Conservation (phyloP, 305 asterid species). For the Ajuga reptans region DNA sequence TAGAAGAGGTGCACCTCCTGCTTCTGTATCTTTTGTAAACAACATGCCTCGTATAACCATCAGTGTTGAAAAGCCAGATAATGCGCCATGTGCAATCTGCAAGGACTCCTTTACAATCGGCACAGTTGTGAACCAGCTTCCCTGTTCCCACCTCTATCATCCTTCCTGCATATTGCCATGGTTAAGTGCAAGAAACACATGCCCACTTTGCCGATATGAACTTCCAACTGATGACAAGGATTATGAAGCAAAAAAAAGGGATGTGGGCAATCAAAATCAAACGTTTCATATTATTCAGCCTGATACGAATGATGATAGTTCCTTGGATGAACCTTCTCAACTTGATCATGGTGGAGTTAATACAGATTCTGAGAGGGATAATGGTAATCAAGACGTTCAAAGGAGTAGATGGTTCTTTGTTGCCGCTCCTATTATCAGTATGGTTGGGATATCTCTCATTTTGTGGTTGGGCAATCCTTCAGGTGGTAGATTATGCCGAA, state of each 20-base stretch:
- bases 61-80: slow-evolving; percentile 39
- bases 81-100: slow-evolving; percentile 74
- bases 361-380: slow-evolving; percentile 21
- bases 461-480: slow-evolving; percentile 54
- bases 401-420: slow-evolving; percentile 52
- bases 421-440: slow-evolving; percentile 60
- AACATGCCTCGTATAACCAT: slow-evolving; percentile 42
- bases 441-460: slow-evolving; percentile 58
- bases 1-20: slow-evolving; percentile 72
- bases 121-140: slow-evolving; percentile 58
- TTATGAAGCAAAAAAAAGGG: slow-evolving; percentile 52
- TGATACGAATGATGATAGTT: slow-evolving; percentile 30
- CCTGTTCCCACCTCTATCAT: slow-evolving; percentile 78
- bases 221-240: slow-evolving; percentile 85
- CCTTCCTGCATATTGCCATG: slow-evolving; percentile 79
- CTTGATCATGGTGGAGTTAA: not conserved
- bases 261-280: slow-evolving; percentile 20
- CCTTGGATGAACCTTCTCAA: slow-evolving; percentile 30
- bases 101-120: slow-evolving; percentile 62
- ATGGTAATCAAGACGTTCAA: slow-evolving; percentile 18
- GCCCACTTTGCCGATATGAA: slow-evolving; percentile 92
- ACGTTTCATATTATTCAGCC: slow-evolving; percentile 22
- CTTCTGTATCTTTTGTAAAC: slow-evolving; percentile 55
- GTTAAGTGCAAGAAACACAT: slow-evolving; percentile 67
- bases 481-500: slow-evolving; percentile 31